Percentiles rank a stretch among this genome's conserved stretches.
phyloP scores from a whole-genome alignment of 805 yeast genomes.

The Spathaspora sp. region DNA sequence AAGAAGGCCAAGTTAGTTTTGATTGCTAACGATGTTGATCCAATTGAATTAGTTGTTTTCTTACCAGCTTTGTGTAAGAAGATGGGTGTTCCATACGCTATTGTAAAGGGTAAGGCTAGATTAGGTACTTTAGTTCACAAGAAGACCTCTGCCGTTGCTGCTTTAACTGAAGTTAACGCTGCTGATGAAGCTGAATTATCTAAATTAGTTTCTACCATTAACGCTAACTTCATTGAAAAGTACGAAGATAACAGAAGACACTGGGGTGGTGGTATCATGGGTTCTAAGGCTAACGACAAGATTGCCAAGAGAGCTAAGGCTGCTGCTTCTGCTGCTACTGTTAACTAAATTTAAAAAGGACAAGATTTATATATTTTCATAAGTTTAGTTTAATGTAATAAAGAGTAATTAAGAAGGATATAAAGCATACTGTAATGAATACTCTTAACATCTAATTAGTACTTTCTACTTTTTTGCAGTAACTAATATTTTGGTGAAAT shows the following conservation, averaged over 20 bases:
- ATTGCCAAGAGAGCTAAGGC: constrained; percentile 70
- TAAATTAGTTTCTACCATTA: constrained; percentile 86
- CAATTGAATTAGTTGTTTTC: constrained; percentile 95
- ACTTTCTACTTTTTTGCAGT: neutral
- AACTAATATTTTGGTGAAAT: too few relatives aligned
- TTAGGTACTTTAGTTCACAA: constrained; percentile 80
- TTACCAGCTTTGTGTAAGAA: constrained; percentile 98
- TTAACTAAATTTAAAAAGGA: neutral
- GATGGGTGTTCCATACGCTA: constrained; percentile 88
- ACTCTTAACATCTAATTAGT: too few relatives aligned
- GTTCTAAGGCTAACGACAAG: constrained; percentile 89
- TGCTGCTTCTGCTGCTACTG: constrained; percentile 29
- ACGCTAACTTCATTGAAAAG: constrained; percentile 89
- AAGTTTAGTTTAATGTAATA: constrained; percentile 2
- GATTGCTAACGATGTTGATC: constrained; percentile 99
- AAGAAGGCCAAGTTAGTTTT: constrained; percentile 96
- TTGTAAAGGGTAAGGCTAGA: constrained; percentile 45
- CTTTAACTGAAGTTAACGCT: constrained; percentile 89
- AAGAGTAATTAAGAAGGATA: neutral
- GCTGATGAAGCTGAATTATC: constrained; percentile 96
- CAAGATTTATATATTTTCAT: neutral
- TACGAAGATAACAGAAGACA: constrained; percentile 95
- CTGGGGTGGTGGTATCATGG: constrained; percentile 99
- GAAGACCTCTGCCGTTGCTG: constrained; percentile 96
- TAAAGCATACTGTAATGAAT: too few relatives aligned